Conservation (phyloP, 768 basidiomycete species). For the Phylloporus sp. region DNA sequence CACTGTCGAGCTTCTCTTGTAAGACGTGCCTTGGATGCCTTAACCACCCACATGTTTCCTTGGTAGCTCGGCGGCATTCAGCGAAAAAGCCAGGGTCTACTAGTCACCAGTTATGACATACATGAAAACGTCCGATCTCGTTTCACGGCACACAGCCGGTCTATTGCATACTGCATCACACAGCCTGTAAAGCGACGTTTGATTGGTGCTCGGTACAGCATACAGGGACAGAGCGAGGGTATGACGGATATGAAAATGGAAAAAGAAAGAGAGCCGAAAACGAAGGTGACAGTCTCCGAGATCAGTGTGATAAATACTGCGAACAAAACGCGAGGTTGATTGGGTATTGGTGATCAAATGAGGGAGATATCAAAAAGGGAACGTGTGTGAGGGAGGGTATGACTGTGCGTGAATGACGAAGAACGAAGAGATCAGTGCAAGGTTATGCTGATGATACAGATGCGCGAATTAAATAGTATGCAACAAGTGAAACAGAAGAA, state of each 20-base stretch:
- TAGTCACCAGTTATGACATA: too few relatives aligned
- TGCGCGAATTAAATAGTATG: slow-evolving; percentile 29
- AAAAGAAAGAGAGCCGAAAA: not conserved
- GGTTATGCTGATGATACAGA: slow-evolving; percentile 19
- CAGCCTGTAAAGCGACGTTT: not conserved
- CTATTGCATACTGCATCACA: not conserved
- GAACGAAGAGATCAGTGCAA: slow-evolving; percentile 1
- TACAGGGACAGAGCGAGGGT: not conserved
- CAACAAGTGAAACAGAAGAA: slow-evolving; percentile 8
- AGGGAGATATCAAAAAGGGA: not conserved
- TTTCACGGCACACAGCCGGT: not conserved
- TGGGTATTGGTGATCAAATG: not conserved
- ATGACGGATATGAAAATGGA: not conserved
- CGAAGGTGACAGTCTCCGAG: not conserved
- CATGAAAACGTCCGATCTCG: not conserved
- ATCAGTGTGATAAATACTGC: not conserved
- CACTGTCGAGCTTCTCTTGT: not conserved
- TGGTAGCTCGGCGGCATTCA: not conserved
- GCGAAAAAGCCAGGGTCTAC: not conserved
- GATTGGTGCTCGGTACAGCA: not conserved
- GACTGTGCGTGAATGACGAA: not conserved
- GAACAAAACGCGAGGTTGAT: not conserved
- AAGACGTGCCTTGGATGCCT: not conserved
- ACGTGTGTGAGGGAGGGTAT: slow-evolving; percentile 7
- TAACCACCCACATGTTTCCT: not conserved